phyloP scores from a whole-genome alignment of 2,329 filamentous ascomycete species.

The Mycosphaerelloides madeirae region DNA sequence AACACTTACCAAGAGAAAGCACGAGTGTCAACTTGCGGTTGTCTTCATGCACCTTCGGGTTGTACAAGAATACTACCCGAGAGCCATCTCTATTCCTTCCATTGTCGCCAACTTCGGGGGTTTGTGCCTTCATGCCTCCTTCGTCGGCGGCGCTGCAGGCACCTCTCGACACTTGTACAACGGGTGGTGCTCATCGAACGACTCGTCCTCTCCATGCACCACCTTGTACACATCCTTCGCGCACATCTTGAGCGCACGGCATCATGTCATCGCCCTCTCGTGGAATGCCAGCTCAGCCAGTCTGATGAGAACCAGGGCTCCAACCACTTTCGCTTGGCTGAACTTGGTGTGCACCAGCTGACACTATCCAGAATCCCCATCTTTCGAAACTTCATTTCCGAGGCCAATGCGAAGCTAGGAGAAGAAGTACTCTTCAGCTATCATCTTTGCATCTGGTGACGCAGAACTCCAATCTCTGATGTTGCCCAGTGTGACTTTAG shows the following conservation, averaged over 20 bases:
- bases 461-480: neutral
- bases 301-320: constrained; percentile 3
- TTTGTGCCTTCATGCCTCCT: no score
- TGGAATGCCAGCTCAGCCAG: constrained; percentile 2
- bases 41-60: no score
- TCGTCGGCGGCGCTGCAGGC: neutral
- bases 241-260: neutral
- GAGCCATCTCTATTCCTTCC: no score
- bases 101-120: no score
- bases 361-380: neutral
- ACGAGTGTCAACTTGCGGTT: no score
- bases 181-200: constrained; percentile 4
- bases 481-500: neutral
- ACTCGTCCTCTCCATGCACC: constrained; percentile 6
- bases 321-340: constrained; percentile 4
- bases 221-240: constrained; percentile 7
- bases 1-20: no score
- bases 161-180: constrained; percentile 3
- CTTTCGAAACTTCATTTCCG: constrained; percentile 1
- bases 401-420: constrained; percentile 5
- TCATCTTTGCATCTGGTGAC: neutral
- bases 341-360: neutral
- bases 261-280: neutral
- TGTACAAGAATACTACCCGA: no score
- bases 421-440: constrained; percentile 1